Base-by-base conservation (phyloP, 2,329 filamentous ascomycete species). In the Paraphaeosphaeria minitans region DNA sequence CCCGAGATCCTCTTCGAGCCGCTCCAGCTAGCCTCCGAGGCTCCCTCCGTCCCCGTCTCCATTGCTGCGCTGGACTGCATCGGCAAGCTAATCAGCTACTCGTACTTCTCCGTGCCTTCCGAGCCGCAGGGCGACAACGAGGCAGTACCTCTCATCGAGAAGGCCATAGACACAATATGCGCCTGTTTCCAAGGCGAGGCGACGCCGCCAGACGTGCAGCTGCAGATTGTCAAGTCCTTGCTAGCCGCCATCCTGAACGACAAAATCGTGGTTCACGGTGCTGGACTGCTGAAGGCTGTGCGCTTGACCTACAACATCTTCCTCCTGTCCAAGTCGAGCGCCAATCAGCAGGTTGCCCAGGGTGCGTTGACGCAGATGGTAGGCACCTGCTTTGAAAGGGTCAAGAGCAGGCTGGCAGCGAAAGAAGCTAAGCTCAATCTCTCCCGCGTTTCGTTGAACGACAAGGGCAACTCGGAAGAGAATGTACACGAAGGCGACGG, bases 271-370 rank as follows among this genome's bases (percentile, higher is more conserved):
- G 96, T 99, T 1, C 95, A 99, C 76, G 95, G 95, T 59, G 94
- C 95, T 39, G 96, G 95, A 63, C 84, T 99, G 62, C 84, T 99
- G 65, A 99, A 99, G 81, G 94, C 95, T 55, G 93, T 99, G 65
- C 90, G 95, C 67, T 92, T 98, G 78, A 96, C 97, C 58, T 99
- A 99, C 83, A 99, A 99, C 81, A 96, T 99, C 68, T 99, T 99
- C 77, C 84, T 99, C 60, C 87, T 98, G 52, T 98, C 94, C 66
- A 93, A 95, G 74, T 97, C 89, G 64, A 96, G 90, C 63, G 87
- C 92, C 57, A 99, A 98, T 75, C 95, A 99, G 81, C 93, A 97
- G 77, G 92, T 98, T 51, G 96, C 96, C 1, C 96, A 99, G 76
- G 95, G 95, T 2, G 97, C 95, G 4, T 81, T 99, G 71, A 97